These are phyloP conservation scores for Naganishia friedmannii DNA, from an alignment of 768 basidiomycete species.

Conservation along the genomic window DNA sequence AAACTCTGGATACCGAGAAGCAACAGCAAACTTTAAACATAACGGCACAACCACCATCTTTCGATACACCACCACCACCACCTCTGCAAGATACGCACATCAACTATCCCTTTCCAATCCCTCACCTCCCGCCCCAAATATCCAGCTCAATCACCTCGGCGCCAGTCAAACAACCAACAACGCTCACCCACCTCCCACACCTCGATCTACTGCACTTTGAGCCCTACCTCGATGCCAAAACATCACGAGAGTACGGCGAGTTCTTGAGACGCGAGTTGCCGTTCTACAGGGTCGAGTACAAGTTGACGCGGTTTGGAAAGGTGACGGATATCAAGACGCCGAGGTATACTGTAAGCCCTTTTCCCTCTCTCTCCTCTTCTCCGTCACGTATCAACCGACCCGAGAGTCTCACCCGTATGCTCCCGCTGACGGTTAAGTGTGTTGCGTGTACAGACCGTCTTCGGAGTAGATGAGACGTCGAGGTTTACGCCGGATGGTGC, in stretches of 20 bases:
- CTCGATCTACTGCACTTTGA: slow-evolving; percentile 46
- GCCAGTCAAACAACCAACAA: slow-evolving; percentile 26
- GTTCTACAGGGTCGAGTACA: slow-evolving; percentile 49
- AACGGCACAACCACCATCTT: neutral
- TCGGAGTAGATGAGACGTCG: slow-evolving; percentile 46
- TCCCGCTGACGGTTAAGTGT: too few species aligned
- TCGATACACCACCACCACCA: neutral
- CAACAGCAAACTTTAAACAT: neutral
- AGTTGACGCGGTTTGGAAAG: slow-evolving; percentile 32
- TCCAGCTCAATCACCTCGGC: slow-evolving; percentile 28
- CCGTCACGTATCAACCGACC: too few species aligned
- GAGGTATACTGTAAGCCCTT: slow-evolving; percentile 38
- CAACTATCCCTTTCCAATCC: slow-evolving; percentile 37
- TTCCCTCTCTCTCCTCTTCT: neutral
- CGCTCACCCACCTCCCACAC: slow-evolving; percentile 34
- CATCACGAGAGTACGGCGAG: slow-evolving; percentile 35
- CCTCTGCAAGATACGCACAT: too few species aligned
- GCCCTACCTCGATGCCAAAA: slow-evolving; percentile 39
- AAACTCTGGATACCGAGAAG: neutral
- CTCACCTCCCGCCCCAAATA: slow-evolving; percentile 26
- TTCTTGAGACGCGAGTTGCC: slow-evolving; percentile 45
- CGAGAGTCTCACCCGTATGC: neutral
- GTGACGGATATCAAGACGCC: slow-evolving; percentile 46
- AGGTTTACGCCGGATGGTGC: slow-evolving; percentile 15
- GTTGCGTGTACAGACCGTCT: slow-evolving; percentile 39